Evolutionary conservation across 2,329 filamentous ascomycete species (phyloP).

Genomic region (Aspergillus flavus): DNA sequence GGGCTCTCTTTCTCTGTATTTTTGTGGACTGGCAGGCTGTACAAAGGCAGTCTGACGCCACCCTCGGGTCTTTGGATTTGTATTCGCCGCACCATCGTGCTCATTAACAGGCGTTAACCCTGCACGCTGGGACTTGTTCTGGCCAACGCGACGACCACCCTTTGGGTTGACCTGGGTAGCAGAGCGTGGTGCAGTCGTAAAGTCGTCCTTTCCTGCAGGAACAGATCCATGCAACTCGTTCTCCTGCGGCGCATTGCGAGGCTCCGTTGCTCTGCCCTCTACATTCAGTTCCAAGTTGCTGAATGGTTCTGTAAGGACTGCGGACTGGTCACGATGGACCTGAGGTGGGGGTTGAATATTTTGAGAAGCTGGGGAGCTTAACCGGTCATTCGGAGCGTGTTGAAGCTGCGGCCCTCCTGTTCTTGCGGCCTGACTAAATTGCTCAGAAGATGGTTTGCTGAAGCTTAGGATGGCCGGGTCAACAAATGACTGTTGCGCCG

Average conservation of each 20-base stretch:
- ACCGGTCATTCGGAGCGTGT: conserved; percentile 32
- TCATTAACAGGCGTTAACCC: conserved; percentile 40
- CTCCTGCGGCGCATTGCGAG: conserved; percentile 15
- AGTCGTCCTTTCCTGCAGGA: conserved; percentile 21
- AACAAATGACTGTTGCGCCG: conserved; percentile 58
- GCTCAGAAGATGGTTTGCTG: conserved; percentile 35
- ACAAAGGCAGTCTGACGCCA: conserved; percentile 70
- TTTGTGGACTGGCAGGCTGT: conserved; percentile 54
- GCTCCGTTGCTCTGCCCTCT: conserved; percentile 21
- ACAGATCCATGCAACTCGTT: conserved; percentile 21
- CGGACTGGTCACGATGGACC: conserved; percentile 29
- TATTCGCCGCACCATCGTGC: conserved; percentile 34
- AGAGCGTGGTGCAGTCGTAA: conserved; percentile 27
- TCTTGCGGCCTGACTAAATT: conserved; percentile 11
- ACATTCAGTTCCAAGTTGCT: conserved; percentile 42
- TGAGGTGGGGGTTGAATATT: conserved; percentile 17
- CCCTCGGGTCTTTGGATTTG: conserved; percentile 58
- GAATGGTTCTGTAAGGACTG: conserved; percentile 50
- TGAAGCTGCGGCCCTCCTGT: conserved; percentile 19
- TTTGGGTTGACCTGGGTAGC: conserved; percentile 32
- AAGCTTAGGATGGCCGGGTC: conserved; percentile 83
- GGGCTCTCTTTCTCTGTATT: conserved; percentile 32
- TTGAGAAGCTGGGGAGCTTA: conserved; percentile 15
- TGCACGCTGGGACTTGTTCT: conserved; percentile 50
- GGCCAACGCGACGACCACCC: conserved; percentile 50